Evolutionary conservation across 1,284 basidiomycete genomes (phyloP).

Genomic region (Ustilago cynodontis): DNA sequence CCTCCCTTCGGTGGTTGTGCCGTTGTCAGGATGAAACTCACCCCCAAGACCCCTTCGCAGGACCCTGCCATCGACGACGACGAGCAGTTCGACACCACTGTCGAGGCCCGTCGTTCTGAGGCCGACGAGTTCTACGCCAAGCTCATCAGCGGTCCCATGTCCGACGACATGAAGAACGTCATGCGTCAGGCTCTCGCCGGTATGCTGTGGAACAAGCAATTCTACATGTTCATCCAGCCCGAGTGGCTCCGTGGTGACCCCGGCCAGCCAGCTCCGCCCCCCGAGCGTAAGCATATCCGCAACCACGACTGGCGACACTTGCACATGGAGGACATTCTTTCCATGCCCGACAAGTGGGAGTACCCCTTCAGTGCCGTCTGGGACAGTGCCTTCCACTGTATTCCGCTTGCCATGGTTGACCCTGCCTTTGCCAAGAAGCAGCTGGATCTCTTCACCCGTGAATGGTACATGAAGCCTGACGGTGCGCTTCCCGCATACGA

Average conservation of each 20-base stretch:
- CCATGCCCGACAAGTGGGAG: slow-evolving; percentile 99
- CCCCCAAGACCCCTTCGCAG: slow-evolving; percentile 79
- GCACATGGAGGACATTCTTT: slow-evolving; percentile 93
- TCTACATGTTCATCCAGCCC: slow-evolving; percentile 93
- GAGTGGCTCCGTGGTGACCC: slow-evolving; percentile 96
- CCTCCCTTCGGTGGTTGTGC: slow-evolving; percentile 92
- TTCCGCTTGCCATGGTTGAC: slow-evolving; percentile 94
- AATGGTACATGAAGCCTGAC: slow-evolving; percentile 98
- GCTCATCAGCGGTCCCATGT: slow-evolving; percentile 78
- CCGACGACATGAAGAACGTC: slow-evolving; percentile 92
- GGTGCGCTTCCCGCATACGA: slow-evolving; percentile 98
- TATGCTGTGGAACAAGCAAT: slow-evolving; percentile 99
- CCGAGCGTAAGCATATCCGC: slow-evolving; percentile 85
- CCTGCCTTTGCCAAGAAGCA: slow-evolving; percentile 97
- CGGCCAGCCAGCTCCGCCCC: slow-evolving; percentile 91
- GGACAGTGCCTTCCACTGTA: slow-evolving; percentile 98
- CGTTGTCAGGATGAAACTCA: slow-evolving; percentile 93
- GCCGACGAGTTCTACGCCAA: slow-evolving; percentile 94
- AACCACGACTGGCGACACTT: slow-evolving; percentile 85
- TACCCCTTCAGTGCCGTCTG: slow-evolving; percentile 72
- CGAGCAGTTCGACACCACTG: slow-evolving; percentile 84
- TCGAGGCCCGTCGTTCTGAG: slow-evolving; percentile 84
- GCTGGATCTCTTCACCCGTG: slow-evolving; percentile 91
- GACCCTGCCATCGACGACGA: slow-evolving; percentile 89
- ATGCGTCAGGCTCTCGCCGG: slow-evolving; percentile 97